These are phyloP conservation scores for Tephrocybe sp. DNA, from an alignment of 768 basidiomycete species.

Conservation along the genomic window DNA sequence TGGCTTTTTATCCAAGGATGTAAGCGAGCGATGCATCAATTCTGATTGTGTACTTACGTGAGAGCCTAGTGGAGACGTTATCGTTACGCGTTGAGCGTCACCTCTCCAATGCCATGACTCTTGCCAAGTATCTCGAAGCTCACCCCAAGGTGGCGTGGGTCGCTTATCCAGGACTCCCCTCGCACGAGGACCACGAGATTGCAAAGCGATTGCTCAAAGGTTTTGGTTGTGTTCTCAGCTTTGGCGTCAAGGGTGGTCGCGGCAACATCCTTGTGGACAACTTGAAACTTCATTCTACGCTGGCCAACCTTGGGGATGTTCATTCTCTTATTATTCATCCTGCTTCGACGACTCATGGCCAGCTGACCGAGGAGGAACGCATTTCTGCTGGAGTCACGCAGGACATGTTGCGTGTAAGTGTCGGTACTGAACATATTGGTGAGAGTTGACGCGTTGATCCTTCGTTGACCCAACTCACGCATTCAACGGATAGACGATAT, in stretches of 20 bases:
- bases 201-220: constrained; percentile 46
- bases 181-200: constrained; percentile 49
- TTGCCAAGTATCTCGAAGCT: constrained; percentile 43
- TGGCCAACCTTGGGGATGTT: constrained; percentile 45
- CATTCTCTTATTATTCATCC: constrained; percentile 66
- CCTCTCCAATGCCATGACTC: constrained; percentile 49
- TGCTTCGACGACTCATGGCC: constrained; percentile 60
- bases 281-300: constrained; percentile 34
- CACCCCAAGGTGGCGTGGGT: constrained; percentile 65
- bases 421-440: constrained; percentile 16
- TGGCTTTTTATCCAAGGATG: constrained; percentile 57
- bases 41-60: background rate
- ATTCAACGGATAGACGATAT: constrained; percentile 6
- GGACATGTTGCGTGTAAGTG: constrained; percentile 56
- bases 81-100: constrained; percentile 60
- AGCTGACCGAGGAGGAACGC: constrained; percentile 50
- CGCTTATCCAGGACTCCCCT: constrained; percentile 56
- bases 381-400: constrained; percentile 51
- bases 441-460: background rate
- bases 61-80: constrained; percentile 49
- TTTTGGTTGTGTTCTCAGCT: constrained; percentile 63
- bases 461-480: no score
- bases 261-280: constrained; percentile 34
- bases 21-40: background rate
- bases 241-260: constrained; percentile 55